Percentiles rank a stretch among this genome's conserved stretches.
These are phyloP conservation scores for Chaetomiaceae sp. DNA, from an alignment of 2,329 filamentous ascomycete genomes.

Conservation along the genomic window DNA sequence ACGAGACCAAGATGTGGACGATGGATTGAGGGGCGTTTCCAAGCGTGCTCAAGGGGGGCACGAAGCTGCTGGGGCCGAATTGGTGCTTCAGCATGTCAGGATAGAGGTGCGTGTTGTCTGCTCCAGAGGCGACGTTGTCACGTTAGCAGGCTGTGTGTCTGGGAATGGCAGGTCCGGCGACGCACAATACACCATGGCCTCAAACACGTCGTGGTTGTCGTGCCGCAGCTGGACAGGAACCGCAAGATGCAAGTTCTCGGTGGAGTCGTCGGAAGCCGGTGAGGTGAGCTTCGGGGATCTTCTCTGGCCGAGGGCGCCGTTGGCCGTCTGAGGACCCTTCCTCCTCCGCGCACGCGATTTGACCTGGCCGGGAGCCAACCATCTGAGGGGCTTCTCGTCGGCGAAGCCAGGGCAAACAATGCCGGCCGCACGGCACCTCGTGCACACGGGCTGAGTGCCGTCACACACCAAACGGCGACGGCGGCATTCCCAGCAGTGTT, in stretches of 20 bases:
- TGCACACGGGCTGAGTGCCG: constrained; percentile 19
- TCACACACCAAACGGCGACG: constrained; percentile 22
- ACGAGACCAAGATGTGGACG: constrained; percentile 15
- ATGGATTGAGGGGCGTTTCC: constrained; percentile 10
- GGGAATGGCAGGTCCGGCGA: background rate
- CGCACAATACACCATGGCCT: constrained; percentile 21
- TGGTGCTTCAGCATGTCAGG: constrained; percentile 11
- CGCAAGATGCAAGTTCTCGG: background rate
- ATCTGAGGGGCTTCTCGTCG: constrained; percentile 24
- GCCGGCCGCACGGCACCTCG: constrained; percentile 17
- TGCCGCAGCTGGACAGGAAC: constrained; percentile 7
- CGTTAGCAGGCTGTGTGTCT: no score
- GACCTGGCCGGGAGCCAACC: constrained; percentile 21
- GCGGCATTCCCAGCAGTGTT: constrained; percentile 24
- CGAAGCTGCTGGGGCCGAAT: constrained; percentile 12
- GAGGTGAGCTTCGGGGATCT: background rate
- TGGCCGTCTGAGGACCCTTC: background rate
- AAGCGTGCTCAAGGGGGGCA: constrained; percentile 1
- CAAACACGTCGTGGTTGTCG: constrained; percentile 18
- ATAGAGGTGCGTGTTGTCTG: constrained; percentile 19
- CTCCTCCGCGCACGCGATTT: constrained; percentile 14
- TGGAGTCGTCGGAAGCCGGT: background rate
- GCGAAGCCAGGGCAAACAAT: constrained; percentile 24
- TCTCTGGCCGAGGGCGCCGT: background rate
- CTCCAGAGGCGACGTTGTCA: background rate